Percentiles rank a stretch among this genome's conserved stretches.
Evolutionary conservation across 768 basidiomycete genomes (phyloP).

Genomic region (Pleurotus sapidus): DNA sequence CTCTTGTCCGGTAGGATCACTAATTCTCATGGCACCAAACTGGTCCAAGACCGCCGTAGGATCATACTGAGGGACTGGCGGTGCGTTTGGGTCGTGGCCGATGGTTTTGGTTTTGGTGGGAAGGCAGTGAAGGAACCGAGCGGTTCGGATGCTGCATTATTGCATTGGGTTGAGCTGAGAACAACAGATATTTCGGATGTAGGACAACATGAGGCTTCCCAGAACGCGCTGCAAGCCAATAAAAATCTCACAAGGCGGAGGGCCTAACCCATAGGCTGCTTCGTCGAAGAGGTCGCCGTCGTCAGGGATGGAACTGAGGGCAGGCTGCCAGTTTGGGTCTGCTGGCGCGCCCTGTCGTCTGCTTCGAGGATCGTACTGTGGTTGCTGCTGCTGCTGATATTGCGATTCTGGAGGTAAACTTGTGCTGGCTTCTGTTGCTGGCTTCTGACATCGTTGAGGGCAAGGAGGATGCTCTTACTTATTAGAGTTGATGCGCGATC

Average conservation of each 20-base stretch:
- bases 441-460: slow-evolving; percentile 4
- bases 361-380: background rate
- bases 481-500: background rate
- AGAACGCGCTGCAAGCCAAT: background rate
- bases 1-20: slow-evolving; percentile 33
- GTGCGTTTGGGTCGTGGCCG: slow-evolving; percentile 22
- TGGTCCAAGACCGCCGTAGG: slow-evolving; percentile 43
- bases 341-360: slow-evolving; percentile 8
- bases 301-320: slow-evolving; percentile 14
- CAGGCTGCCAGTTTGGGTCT: slow-evolving; percentile 13
- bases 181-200: background rate
- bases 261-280: slow-evolving; percentile 1
- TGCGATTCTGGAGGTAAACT: background rate
- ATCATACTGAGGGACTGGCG: slow-evolving; percentile 35
- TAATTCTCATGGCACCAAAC: slow-evolving; percentile 54
- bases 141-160: slow-evolving; percentile 44
- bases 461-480: background rate
- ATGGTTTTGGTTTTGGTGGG: slow-evolving; percentile 31
- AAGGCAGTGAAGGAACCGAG: slow-evolving; percentile 44
- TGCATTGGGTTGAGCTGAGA: slow-evolving; percentile 13
- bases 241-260: background rate
- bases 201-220: background rate
- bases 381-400: background rate
- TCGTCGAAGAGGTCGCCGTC: slow-evolving; percentile 17
- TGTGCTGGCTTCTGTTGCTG: background rate